A percentile compares a stretch with the other conserved stretches of the same genome.
Conservation (phyloP, 495 filamentous ascomycete genomes). For the Margaritispora aquatica region DNA sequence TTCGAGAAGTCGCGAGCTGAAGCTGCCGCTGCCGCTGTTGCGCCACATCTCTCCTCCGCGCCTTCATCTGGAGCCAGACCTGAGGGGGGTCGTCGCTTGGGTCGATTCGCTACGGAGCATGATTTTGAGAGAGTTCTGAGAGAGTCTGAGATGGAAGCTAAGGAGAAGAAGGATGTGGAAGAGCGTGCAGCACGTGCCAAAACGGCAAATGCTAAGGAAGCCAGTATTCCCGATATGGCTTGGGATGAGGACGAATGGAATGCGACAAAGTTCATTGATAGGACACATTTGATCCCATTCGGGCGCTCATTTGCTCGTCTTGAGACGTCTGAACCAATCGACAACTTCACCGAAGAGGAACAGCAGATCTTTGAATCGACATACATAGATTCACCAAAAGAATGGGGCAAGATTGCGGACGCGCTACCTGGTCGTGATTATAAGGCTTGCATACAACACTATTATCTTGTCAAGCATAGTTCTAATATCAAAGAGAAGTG, state of each 20-base stretch:
- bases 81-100: slow-evolving; percentile 17
- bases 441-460: slow-evolving; percentile 87
- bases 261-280: slow-evolving; percentile 59
- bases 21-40: slow-evolving; percentile 17
- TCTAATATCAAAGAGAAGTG: slow-evolving; percentile 82
- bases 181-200: slow-evolving; percentile 63
- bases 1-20: slow-evolving; percentile 15
- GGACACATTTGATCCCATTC: slow-evolving; percentile 60
- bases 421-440: slow-evolving; percentile 65
- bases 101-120: slow-evolving; percentile 53
- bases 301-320: slow-evolving; percentile 62
- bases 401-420: slow-evolving; percentile 84
- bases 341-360: slow-evolving; percentile 81
- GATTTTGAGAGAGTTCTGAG: slow-evolving; percentile 72
- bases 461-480: slow-evolving; percentile 87
- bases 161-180: slow-evolving; percentile 64
- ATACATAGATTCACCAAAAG: slow-evolving; percentile 80
- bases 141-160: slow-evolving; percentile 70
- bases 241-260: slow-evolving; percentile 30
- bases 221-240: slow-evolving; percentile 75
- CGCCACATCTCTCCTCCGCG: slow-evolving; percentile 24
- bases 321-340: slow-evolving; percentile 65
- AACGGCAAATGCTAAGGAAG: slow-evolving; percentile 76
- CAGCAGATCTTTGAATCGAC: slow-evolving; percentile 68
- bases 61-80: slow-evolving; percentile 22